Evolutionary conservation across 2,329 filamentous ascomycete species (phyloP), one percentile per base, ranked within the genome.

Genomic region (Exophiala bonariae): DNA sequence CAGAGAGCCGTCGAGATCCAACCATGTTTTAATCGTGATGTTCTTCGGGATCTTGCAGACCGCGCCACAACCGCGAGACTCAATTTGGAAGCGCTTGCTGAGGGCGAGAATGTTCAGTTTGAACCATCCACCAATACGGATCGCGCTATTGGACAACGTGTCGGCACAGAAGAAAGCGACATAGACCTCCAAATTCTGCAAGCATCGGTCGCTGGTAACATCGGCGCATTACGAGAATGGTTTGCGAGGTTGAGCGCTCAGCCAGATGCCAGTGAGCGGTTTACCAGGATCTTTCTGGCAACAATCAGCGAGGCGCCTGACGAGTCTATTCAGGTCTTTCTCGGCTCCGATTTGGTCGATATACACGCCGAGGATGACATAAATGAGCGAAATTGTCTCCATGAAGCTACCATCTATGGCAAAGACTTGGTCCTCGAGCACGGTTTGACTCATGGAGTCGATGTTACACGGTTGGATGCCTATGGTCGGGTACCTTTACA

Each of bases 311-410:
- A 95, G 60, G 92, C 87, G 3, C 85, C 90, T 0, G 79, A 86
- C 54, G 81, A 86, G 20, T 85, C 91, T 7, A 74, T 97, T 16
- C 80, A 82, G 49, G 74, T 89, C 4, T 78, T 99, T 19, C 74
- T 96, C 19, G 83, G 87, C 39, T 96, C 91, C 2, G 82, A 82
- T 0, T 72, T 93, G 18, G 88, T 99, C 26, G 86, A 97, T 65
- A 79, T 96, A n/a, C 84, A 89, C 61, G 93, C 90, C 1, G 89
- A 95, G 60, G 93, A 99, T 64, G 91, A 96, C 61, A 97, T 99
- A 66, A 99, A 97, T 61, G 92, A 96, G 71, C 81, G 93, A 32
- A 99, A 96, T 61, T 96, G 91, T 63, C 76, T 99, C 37, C 93
- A 99, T 61, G 93, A 97, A 69, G 89, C 93, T n/a, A 86, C 91